Evolutionary conservation across 2,329 filamentous ascomycete species (phyloP).

Genomic region (Lachnellula cervina): DNA sequence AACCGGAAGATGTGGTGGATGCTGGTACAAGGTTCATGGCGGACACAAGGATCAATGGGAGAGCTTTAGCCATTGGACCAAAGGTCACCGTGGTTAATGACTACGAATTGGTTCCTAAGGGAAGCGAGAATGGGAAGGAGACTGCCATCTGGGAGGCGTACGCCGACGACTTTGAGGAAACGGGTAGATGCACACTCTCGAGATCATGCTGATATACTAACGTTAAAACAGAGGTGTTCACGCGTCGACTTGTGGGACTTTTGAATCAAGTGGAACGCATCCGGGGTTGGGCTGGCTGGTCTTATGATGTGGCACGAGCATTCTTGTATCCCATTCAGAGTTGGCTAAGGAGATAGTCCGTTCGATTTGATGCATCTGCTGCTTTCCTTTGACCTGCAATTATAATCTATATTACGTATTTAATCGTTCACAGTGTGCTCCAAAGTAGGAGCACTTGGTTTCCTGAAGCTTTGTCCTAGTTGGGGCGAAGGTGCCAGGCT

Average conservation of each 20-base stretch:
- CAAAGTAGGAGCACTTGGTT: too few species aligned
- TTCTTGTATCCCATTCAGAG: conserved; percentile 20
- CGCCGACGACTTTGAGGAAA: conserved; percentile 52
- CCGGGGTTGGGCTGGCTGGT: conserved; percentile 49
- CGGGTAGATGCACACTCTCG: conserved; percentile 21
- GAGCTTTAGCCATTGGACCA: conserved; percentile 54
- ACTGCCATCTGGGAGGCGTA: conserved; percentile 56
- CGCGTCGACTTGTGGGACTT: conserved; percentile 46
- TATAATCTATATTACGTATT: not conserved
- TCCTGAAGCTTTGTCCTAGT: too few species aligned
- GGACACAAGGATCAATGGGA: conserved; percentile 51
- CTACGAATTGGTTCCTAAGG: conserved; percentile 23
- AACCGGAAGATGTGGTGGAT: conserved; percentile 55
- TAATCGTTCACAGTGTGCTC: not conserved
- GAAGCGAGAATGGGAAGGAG: conserved; percentile 28
- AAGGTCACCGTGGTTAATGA: conserved; percentile 43
- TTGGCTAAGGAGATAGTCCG: not conserved
- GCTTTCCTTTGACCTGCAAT: not conserved
- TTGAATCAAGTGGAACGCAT: conserved; percentile 46
- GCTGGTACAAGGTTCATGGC: conserved; percentile 58
- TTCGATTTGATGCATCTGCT: too few species aligned
- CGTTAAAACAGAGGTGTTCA: conserved; percentile 44
- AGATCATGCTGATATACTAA: conserved; percentile 1
- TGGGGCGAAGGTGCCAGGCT: too few species aligned
- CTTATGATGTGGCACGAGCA: conserved; percentile 19